These are phyloP conservation scores for Pulveroboletus sp. DNA, from an alignment of 768 basidiomycete genomes.

Conservation along the genomic window DNA sequence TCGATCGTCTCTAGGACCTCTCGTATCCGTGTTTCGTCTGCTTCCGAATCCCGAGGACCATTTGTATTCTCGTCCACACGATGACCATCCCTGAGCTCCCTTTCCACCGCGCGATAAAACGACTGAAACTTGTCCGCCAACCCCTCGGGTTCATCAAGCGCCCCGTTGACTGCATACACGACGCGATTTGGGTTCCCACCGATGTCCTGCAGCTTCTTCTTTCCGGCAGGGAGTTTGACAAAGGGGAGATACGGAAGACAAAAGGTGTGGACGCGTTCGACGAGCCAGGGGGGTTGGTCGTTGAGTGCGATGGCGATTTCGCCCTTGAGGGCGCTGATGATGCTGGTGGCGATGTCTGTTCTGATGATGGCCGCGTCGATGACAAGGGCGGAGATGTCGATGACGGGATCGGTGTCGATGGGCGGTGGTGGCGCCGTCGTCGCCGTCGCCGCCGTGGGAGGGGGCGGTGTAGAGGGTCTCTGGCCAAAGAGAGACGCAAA, in stretches of 20 bases:
- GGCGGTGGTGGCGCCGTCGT: conserved; percentile 24
- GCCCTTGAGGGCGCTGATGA: conserved; percentile 50
- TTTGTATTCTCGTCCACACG: conserved; percentile 10
- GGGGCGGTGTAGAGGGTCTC: conserved; percentile 30
- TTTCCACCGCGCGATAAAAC: conserved; percentile 66
- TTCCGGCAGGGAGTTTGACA: conserved; percentile 34
- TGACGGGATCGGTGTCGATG: conserved; percentile 32
- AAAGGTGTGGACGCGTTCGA: conserved; percentile 57
- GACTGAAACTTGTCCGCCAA: conserved; percentile 58
- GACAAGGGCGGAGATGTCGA: conserved; percentile 62
- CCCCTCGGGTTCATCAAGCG: conserved; percentile 49
- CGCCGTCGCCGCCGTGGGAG: conserved; percentile 18
- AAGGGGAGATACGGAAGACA: conserved; percentile 58
- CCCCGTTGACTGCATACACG: conserved; percentile 39
- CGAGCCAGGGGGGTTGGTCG: conserved; percentile 53
- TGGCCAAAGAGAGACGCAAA: conserved; percentile 80
- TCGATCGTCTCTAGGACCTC: conserved; percentile 76
- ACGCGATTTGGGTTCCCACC: conserved; percentile 20
- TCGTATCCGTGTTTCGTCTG: conserved; percentile 45
- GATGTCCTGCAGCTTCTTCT: conserved; percentile 32
- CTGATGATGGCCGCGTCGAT: conserved; percentile 52
- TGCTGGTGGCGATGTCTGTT: conserved; percentile 50
- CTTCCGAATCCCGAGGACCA: conserved; percentile 18
- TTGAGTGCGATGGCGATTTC: conserved; percentile 54
- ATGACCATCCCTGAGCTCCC: conserved; percentile 46